These are phyloP conservation scores for Irpex sp. DNA, from an alignment of 1,284 basidiomycete genomes.

Conservation along the genomic window DNA sequence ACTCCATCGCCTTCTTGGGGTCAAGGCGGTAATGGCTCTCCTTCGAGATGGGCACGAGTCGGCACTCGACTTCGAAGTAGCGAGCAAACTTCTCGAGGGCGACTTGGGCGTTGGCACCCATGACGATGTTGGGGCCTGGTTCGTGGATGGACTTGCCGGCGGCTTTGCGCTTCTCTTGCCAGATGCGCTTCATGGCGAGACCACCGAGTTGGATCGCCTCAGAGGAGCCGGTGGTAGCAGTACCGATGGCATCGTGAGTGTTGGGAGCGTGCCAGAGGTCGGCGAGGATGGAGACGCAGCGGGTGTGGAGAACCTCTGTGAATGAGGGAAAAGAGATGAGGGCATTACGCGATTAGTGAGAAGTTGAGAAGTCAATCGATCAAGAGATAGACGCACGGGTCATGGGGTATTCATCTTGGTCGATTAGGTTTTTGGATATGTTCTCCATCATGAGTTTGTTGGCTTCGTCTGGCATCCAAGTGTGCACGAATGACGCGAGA, in stretches of 20 bases:
- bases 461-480: conserved; percentile 57
- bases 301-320: conserved; percentile 69
- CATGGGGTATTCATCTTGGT: conserved; percentile 89
- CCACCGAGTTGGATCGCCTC: conserved; percentile 94
- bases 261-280: conserved; percentile 89
- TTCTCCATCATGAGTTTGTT: conserved; percentile 79
- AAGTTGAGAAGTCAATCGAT: not conserved
- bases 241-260: conserved; percentile 72
- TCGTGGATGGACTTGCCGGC: conserved; percentile 84
- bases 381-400: conserved; percentile 45
- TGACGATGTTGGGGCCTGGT: conserved; percentile 53
- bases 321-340: not conserved
- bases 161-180: conserved; percentile 87
- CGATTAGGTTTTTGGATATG: conserved; percentile 85
- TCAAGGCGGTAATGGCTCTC: conserved; percentile 81
- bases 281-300: conserved; percentile 81
- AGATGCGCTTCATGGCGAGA: conserved; percentile 90
- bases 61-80: conserved; percentile 86
- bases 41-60: conserved; percentile 72
- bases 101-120: conserved; percentile 36
- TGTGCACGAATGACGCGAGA: conserved; percentile 72
- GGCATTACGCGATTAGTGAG: not conserved
- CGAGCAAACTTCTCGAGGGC: conserved; percentile 82
- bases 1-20: conserved; percentile 81
- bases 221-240: conserved; percentile 90